A percentile compares a stretch with the other conserved stretches of the same genome.
Evolutionary conservation across 345 rosid species (phyloP).

Genomic region (Excoecaria cochinchinensis): DNA sequence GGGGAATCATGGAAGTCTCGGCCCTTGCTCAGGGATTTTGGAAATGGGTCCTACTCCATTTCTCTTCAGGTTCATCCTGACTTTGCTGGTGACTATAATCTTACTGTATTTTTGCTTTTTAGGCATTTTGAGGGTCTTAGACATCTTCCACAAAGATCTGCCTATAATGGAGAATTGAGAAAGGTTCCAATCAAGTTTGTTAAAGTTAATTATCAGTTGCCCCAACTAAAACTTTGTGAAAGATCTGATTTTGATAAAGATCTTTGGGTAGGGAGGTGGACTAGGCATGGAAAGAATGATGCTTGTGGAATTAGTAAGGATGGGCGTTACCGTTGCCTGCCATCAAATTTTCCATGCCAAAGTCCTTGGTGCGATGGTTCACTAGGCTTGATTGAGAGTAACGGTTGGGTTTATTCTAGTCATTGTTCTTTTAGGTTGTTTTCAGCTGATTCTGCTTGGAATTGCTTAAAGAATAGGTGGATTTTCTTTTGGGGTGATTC

Average conservation of each 20-base stretch:
- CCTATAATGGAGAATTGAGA: conserved; percentile 52
- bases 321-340: conserved; percentile 75
- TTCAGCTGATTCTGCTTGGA: conserved; percentile 62
- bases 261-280: conserved; percentile 91
- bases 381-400: conserved; percentile 76
- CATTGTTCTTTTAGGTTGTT: conserved; percentile 80
- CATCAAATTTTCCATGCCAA: conserved; percentile 57
- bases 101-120: conserved; percentile 70
- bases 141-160: conserved; percentile 61
- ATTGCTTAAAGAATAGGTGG: conserved; percentile 74
- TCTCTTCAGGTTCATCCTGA: conserved; percentile 88
- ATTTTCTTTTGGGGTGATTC: conserved; percentile 99
- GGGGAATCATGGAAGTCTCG: conserved; percentile 87
- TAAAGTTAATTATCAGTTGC: conserved; percentile 36
- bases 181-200: conserved; percentile 44
- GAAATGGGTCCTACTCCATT: conserved; percentile 70
- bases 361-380: conserved; percentile 86
- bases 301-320: conserved; percentile 60
- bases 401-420: conserved; percentile 92
- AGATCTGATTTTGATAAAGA: conserved; percentile 62
- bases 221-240: conserved; percentile 49
- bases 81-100: conserved; percentile 66
- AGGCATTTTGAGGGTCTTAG: conserved; percentile 75
- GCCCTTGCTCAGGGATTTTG: conserved; percentile 74
- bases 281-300: conserved; percentile 71